Conservation (phyloP, 805 yeast genomes). For the Kuraishia hungarica region DNA sequence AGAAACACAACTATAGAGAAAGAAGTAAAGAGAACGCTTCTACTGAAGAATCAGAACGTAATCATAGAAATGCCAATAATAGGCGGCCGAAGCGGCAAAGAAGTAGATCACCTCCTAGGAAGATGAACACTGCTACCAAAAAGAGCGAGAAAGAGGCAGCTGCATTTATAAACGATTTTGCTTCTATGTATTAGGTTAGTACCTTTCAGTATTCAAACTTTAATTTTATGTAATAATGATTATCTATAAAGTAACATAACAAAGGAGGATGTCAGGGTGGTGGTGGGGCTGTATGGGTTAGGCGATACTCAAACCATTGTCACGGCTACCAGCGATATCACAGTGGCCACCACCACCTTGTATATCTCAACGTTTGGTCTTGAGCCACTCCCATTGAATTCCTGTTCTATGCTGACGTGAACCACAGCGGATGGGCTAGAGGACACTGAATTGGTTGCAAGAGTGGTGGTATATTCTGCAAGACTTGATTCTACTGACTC, state of each 20-base stretch:
- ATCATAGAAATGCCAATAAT: not conserved
- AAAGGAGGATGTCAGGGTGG: too few species aligned
- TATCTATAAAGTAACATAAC: too few species aligned
- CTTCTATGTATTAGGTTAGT: not conserved
- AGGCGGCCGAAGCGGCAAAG: not conserved
- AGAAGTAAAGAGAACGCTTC: not conserved
- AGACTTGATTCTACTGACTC: too few species aligned
- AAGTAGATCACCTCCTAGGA: not conserved
- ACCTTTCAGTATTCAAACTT: not conserved
- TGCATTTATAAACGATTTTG: not conserved
- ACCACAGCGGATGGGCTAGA: not conserved
- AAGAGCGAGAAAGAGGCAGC: not conserved
- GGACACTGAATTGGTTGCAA: too few species aligned
- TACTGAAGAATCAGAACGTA: not conserved
- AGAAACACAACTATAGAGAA: not conserved
- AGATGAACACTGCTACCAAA: not conserved
- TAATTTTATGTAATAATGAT: not conserved
- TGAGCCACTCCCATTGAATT: not conserved
- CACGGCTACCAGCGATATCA: too few species aligned
- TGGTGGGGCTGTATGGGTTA: too few species aligned
- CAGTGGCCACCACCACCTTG: not conserved
- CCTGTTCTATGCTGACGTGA: not conserved
- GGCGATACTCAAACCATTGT: not conserved
- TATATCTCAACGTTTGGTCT: not conserved
- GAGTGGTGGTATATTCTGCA: too few species aligned